Evolutionary conservation across 805 yeast species (phyloP), one percentile per base, ranked within the genome.

Genomic region (Spathaspora arborariae): DNA sequence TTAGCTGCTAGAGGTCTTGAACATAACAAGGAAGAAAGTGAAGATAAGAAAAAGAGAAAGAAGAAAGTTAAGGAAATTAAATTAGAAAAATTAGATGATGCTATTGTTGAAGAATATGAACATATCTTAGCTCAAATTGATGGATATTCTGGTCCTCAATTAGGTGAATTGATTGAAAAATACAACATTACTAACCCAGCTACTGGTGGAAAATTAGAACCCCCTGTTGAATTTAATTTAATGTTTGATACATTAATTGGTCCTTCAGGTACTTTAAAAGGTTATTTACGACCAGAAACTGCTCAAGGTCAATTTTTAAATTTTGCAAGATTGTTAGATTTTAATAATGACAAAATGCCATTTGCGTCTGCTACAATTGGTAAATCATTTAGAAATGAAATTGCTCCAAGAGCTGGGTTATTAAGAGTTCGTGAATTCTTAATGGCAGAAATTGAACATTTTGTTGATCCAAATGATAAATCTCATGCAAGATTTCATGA

Each of bases 161-260:
- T 94, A 61, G 98, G 97, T 55, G 86, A 88, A 62, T 74, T 94
- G 56, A 91, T 95, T 79, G 75, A 63, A 53, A 84, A 89, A 68
- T 79, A 87, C 69, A 75, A 85, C 51, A 95, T 94, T 65, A 82
- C 82, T 58, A 94, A 92, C 78, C 99, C 99, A 38, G 91, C 81
- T 42, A 90, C 96, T 51, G 87, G 86, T 53, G 95, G 87, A 39
- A 75, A 81, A 44, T 79, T 94, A 59, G 96, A 89, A 68, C 85
- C 85, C 39, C 99, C 99, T 56, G 81, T 76, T 59, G 97, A 91
- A 68, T 94, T 94, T 82, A 94, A 94, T 76, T 81, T 94, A 68
- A 94, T 94, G 99, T 94, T 94, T 65, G 98, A 92, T 73, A 94
- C 99, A 49, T 96, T 96, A 48, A 95, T 94, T 67, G 99, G 99